Conservation (phyloP, 139 green algal genomes). For the Eudorina sp. region DNA sequence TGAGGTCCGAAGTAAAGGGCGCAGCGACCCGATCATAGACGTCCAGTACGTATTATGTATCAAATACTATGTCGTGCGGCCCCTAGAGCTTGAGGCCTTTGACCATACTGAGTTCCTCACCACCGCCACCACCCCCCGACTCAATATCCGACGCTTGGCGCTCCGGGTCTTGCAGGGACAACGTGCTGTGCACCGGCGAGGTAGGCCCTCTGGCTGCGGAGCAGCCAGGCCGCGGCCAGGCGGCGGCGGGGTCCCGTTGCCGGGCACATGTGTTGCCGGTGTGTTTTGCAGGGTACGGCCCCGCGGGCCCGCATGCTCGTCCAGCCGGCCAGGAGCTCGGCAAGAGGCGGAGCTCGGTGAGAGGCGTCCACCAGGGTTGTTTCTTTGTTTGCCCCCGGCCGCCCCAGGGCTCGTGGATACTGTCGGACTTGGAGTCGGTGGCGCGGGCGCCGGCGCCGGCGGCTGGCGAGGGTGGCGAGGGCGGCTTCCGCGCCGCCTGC, state of each 20-base stretch:
- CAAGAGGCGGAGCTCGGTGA: too few species aligned
- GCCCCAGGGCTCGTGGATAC: constrained; percentile 13
- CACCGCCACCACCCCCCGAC: too few species aligned
- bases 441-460: neutral
- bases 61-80: too few species aligned
- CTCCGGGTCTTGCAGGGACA: constrained; percentile 14
- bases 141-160: too few species aligned
- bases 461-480: constrained; percentile 8
- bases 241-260: neutral
- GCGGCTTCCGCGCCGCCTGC: constrained; percentile 18
- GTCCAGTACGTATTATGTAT: too few species aligned
- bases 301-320: constrained; percentile 4
- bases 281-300: neutral
- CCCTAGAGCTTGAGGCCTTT: too few species aligned
- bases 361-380: neutral
- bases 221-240: neutral
- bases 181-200: constrained; percentile 19
- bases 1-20: neutral
- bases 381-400: neutral
- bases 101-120: too few species aligned
- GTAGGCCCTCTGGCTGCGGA: neutral
- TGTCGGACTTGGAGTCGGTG: constrained; percentile 8
- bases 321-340: neutral
- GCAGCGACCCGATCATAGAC: neutral
- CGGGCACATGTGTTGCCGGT: neutral